phyloP scores from a whole-genome alignment of 2,329 filamentous ascomycete genomes.

The Basipetospora chlamydospora region DNA sequence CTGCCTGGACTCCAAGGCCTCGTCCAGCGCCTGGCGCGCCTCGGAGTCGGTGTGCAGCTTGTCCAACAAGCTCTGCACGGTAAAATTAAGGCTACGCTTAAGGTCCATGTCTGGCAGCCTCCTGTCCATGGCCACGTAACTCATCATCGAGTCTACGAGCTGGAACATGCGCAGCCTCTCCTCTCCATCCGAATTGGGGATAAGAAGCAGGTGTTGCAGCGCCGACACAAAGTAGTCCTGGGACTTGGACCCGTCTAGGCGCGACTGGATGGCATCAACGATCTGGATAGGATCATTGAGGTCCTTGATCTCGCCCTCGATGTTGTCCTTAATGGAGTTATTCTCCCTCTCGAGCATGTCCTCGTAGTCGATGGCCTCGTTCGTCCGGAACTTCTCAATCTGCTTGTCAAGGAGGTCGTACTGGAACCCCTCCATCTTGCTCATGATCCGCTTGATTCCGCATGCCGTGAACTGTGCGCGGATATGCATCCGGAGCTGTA shows the following conservation, averaged over 20 bases:
- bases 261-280: constrained; percentile 79
- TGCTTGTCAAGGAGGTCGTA: constrained; percentile 98
- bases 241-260: constrained; percentile 67
- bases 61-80: constrained; percentile 86
- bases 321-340: constrained; percentile 72
- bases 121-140: constrained; percentile 96
- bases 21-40: constrained; percentile 80
- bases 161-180: constrained; percentile 93
- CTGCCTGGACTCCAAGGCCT: constrained; percentile 77
- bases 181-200: constrained; percentile 81
- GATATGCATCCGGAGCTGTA: constrained; percentile 86
- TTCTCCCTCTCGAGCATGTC: constrained; percentile 87
- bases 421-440: constrained; percentile 96
- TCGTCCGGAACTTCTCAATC: constrained; percentile 80
- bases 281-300: constrained; percentile 88
- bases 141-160: constrained; percentile 95
- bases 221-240: constrained; percentile 95
- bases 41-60: constrained; percentile 95
- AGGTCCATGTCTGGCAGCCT: constrained; percentile 92
- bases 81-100: constrained; percentile 95
- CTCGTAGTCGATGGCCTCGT: constrained; percentile 96
- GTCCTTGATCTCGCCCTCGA: constrained; percentile 78
- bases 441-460: constrained; percentile 84
- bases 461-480: constrained; percentile 91
- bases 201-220: constrained; percentile 85